Base-by-base conservation (phyloP, 352 stramenopile species). In the Pythium insidiosum region DNA sequence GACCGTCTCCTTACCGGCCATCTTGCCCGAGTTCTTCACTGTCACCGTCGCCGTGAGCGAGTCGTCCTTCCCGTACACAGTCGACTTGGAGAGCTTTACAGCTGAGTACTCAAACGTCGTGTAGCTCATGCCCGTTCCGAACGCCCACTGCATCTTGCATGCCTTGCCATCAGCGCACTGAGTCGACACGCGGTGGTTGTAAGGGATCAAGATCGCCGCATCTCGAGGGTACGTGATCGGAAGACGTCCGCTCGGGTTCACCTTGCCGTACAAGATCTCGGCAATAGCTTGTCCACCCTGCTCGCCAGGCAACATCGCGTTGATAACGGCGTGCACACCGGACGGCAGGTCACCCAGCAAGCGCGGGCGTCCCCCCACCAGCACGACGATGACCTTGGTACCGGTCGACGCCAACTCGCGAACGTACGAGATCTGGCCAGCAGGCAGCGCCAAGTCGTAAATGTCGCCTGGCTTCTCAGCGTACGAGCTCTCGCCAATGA, bases 391-490 rank as follows among this genome's bases (percentile, higher is more conserved):
- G n/a, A 96, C 53, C 38, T 89, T 90, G 7, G 79, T 87, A 10
- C 68, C 66, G 3, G 74, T 88, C 11, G 58, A 61, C 2, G 58
- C 61, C 2, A 95, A 61, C 12, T 74, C 55, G 11, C 66, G 58
- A 10, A 95, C 68, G 38, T 94, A 95, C 38, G 68, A 64, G 20
- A 89, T 53, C 45, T 95, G 78, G 6, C 82, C 79, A 1, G 30
- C 15, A 0, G 84, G 66, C 6, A 95, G 56, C 0, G 60, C 62
- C 11, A 91, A 43, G 43, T 95, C 74, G 23, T 88, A 54, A 36
- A 95, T 88, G 48, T 96, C 85, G 3, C 85, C 85, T 2, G 72
- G 63, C 43, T 95, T 95, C 48, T 96, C 85, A 5, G 84, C 63
- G 51, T 94, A 96, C 0, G 66, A 55, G 6, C 37, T 28, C 47